Evolutionary conservation across 441 rosid genomes (phyloP), one percentile per base, ranked within the genome.

Genomic region (Jatropha multifida): DNA sequence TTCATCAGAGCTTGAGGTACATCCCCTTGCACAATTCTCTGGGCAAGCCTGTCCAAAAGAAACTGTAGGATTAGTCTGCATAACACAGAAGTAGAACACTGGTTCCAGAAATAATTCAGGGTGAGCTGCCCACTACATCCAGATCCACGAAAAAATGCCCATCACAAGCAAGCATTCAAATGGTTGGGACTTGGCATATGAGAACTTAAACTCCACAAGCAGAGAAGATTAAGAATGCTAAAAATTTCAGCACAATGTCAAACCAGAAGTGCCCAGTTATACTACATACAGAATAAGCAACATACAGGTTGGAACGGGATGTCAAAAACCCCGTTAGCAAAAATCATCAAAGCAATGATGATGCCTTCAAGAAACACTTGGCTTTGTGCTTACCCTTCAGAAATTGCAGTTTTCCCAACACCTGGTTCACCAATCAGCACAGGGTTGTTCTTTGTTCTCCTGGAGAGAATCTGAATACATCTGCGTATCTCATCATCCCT

Each of bases 1-100:
- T 96, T 90, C 99, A 91, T 96, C 82, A 96, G 82, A 76, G 98
- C 99, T 87, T 94, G 97, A 79, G 99, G 99, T 38, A 96, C 99
- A 83, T 96, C 99, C 65, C 99, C 98, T 83, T 89, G 89, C 76
- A 94, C 98, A 84, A 94, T 94, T 85, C 99, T 89, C 85, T 94
- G 99, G 77, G 99, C 98, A 79, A 96, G 98, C 78, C 99, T 96
- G 87, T 85, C 72, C 67, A 81, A 78, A 41, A 74, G 73, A 63
- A 55, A 76, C 4, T 60, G 32, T 69, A 59, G 73, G 18, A 23
- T 58, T 73, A 61, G 20, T 62, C 40, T 32, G 41, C 37, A 14
- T 10, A 59, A 27, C 15, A 20, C 14, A 71, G 44, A 48, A n/a
- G 11, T 0, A 64, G 38, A n/a, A 40, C 44, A 14, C 18, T 7